Evolutionary conservation across 179 eudicot species (phyloP).

Genomic region (Beta lomatogona): DNA sequence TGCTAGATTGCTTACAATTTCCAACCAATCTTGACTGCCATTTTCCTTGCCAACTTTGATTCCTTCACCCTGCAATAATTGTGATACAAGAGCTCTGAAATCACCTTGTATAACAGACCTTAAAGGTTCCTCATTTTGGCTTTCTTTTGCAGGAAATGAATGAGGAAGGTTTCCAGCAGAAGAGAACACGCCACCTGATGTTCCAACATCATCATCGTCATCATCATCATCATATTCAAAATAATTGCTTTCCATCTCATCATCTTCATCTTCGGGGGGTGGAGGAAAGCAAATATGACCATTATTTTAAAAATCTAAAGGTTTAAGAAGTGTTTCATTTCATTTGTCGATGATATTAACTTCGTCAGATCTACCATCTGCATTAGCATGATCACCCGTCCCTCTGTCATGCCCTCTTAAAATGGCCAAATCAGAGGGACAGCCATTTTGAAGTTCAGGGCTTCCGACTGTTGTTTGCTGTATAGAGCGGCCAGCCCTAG

Average conservation of each 20-base stretch:
- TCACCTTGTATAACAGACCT: conserved; percentile 72
- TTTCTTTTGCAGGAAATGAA: conserved; percentile 48
- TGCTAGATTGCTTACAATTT: conserved; percentile 65
- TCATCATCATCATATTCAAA: conserved; percentile 83
- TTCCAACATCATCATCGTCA: conserved; percentile 68
- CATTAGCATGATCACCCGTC: conserved; percentile 37
- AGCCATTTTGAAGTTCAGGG: conserved; percentile 44
- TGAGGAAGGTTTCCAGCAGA: conserved; percentile 43
- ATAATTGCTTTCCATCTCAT: conserved; percentile 57
- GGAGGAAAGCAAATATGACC: conserved; percentile 89
- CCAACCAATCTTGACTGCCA: conserved; percentile 68
- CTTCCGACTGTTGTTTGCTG: conserved; percentile 57
- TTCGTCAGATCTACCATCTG: conserved; percentile 43
- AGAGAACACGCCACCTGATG: conserved; percentile 49
- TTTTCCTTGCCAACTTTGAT: conserved; percentile 48
- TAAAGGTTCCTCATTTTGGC: conserved; percentile 54
- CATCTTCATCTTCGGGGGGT: conserved; percentile 73
- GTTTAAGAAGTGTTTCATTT: conserved; percentile 44
- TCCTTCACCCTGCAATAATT: conserved; percentile 82
- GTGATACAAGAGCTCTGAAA: conserved; percentile 95
- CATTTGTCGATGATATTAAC: conserved; percentile 34
- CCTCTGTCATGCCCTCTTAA: conserved; percentile 50
- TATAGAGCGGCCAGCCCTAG: conserved; percentile 65
- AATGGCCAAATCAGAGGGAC: conserved; percentile 47
- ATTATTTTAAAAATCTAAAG: conserved; percentile 77